Percentiles rank a stretch among this genome's conserved stretches.
Conservation (phyloP, 2,329 filamentous ascomycete genomes). For the Verticillium alfalfae region DNA sequence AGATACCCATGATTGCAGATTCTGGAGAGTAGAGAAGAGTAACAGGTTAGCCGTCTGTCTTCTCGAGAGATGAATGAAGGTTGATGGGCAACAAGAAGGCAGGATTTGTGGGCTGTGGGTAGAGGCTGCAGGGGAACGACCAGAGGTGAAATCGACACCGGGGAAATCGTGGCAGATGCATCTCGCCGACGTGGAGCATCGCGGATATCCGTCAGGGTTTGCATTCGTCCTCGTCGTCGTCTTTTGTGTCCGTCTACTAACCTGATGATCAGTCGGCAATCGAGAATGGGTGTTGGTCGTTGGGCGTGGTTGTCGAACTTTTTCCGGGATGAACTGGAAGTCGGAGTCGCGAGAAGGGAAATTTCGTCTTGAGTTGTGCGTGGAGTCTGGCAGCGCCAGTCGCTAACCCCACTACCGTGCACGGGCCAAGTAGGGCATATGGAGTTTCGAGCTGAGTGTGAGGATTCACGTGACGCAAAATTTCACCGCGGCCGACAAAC, state of each 20-base stretch:
- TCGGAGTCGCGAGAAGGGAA: not conserved
- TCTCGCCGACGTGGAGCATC: not conserved
- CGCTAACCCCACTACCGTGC: not conserved
- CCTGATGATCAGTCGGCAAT: slow-evolving; percentile 45
- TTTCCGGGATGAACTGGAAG: slow-evolving; percentile 1
- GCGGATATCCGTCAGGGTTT: not conserved
- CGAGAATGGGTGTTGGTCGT: slow-evolving; percentile 13
- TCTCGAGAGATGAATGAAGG: not conserved
- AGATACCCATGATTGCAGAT: slow-evolving; percentile 96
- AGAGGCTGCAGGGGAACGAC: not conserved
- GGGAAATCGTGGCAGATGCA: not conserved
- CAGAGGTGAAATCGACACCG: not conserved
- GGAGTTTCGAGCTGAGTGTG: not conserved
- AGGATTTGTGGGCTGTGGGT: not conserved
- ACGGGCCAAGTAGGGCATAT: slow-evolving; percentile 3
- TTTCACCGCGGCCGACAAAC: no score
- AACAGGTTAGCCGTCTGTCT: not conserved
- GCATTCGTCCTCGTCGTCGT: slow-evolving; percentile 9
- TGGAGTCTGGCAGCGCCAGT: not conserved
- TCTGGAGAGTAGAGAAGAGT: slow-evolving; percentile 34
- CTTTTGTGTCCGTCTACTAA: slow-evolving; percentile 24
- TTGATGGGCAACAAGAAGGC: not conserved
- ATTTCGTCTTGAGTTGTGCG: not conserved
- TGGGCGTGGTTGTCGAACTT: slow-evolving; percentile 6
- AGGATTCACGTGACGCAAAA: not conserved